These are phyloP conservation scores for Dacryopinax spathularia DNA, from an alignment of 768 basidiomycete species.

Conservation along the genomic window DNA sequence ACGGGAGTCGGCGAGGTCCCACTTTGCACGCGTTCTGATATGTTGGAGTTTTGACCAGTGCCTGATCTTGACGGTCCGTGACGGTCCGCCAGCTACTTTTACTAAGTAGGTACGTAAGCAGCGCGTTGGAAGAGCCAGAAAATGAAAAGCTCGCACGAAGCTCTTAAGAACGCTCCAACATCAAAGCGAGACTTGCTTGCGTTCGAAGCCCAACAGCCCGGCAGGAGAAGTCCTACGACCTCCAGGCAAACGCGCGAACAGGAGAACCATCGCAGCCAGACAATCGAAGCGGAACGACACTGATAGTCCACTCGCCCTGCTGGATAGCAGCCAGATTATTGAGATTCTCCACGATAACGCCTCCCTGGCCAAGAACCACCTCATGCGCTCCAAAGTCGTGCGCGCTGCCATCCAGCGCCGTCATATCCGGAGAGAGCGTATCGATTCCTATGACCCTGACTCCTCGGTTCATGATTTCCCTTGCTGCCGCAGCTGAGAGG, in stretches of 20 bases:
- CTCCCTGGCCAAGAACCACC: slow-evolving; percentile 42
- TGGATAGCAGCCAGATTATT: slow-evolving; percentile 36
- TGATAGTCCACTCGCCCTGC: slow-evolving; percentile 31
- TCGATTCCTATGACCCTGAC: slow-evolving; percentile 49
- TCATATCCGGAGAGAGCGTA: slow-evolving; percentile 51
- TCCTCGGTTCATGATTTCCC: slow-evolving; percentile 35
- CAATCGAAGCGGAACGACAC: slow-evolving; percentile 46
- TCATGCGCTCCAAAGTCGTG: slow-evolving; percentile 41
- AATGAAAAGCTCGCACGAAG: no score
- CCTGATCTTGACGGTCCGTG: background rate
- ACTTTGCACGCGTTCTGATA: no score
- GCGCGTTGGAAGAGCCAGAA: background rate
- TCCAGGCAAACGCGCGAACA: slow-evolving; percentile 53
- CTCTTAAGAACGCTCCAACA: no score
- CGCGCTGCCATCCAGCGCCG: slow-evolving; percentile 14
- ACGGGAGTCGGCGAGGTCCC: background rate
- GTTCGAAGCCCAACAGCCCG: no score
- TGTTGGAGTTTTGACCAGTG: no score
- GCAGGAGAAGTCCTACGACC: background rate
- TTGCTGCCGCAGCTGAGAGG: slow-evolving; percentile 40
- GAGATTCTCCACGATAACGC: slow-evolving; percentile 59
- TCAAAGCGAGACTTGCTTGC: no score
- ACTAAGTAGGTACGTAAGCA: background rate
- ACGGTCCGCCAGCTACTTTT: no score
- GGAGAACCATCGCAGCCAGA: slow-evolving; percentile 52